These are phyloP conservation scores for Scutellaria galericulata DNA, from an alignment of 257 asterid genomes.

Conservation along the genomic window DNA sequence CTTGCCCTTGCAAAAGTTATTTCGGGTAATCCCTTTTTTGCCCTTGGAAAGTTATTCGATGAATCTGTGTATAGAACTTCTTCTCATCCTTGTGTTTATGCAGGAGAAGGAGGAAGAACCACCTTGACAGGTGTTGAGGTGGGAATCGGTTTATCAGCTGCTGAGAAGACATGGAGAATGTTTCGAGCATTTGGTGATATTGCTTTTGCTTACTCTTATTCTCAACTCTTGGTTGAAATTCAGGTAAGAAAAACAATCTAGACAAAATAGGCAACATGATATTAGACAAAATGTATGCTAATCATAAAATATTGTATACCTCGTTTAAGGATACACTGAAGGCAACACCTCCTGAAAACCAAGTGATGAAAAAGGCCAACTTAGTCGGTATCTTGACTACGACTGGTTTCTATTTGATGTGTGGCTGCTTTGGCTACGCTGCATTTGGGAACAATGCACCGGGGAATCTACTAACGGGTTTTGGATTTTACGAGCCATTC, in stretches of 20 bases:
- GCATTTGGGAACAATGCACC: constrained; percentile 69
- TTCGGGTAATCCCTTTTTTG: constrained; percentile 44
- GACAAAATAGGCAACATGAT: constrained; percentile 30
- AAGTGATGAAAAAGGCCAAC: constrained; percentile 67
- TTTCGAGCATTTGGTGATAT: constrained; percentile 73
- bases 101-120: constrained; percentile 58
- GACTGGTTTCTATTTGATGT: constrained; percentile 64
- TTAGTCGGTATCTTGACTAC: constrained; percentile 45
- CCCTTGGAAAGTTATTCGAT: not conserved
- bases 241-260: constrained; percentile 53
- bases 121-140: constrained; percentile 56
- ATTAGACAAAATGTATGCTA: not conserved
- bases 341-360: constrained; percentile 54
- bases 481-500: constrained; percentile 65
- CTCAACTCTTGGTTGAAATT: constrained; percentile 67
- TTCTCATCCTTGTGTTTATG: not conserved
- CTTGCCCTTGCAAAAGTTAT: constrained; percentile 60
- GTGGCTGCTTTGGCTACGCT: constrained; percentile 70
- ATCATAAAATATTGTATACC: not conserved
- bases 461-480: constrained; percentile 63
- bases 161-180: constrained; percentile 73
- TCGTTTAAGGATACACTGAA: constrained; percentile 53
- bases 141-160: constrained; percentile 50
- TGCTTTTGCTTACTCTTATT: constrained; percentile 74
- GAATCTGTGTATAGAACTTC: not conserved